phyloP scores from a whole-genome alignment of 495 filamentous ascomycete species.

The Physcia stellaris region DNA sequence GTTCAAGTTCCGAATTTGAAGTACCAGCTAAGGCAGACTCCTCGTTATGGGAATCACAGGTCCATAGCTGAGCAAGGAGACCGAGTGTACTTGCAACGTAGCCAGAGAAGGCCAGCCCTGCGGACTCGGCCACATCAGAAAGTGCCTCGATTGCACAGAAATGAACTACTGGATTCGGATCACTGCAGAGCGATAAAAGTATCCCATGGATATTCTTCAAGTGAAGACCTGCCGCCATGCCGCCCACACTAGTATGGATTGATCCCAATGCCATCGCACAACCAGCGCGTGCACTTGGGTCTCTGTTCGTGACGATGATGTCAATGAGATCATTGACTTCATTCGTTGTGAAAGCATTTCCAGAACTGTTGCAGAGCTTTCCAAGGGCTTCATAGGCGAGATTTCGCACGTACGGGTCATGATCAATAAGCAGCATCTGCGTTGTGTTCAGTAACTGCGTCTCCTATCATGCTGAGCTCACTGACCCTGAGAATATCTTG shows the following conservation, averaged over 20 bases:
- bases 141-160: slow-evolving; percentile 90
- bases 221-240: slow-evolving; percentile 97
- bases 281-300: slow-evolving; percentile 83
- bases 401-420: slow-evolving; percentile 72
- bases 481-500: slow-evolving; percentile 65
- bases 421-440: slow-evolving; percentile 60
- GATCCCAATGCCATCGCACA: slow-evolving; percentile 87
- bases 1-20: slow-evolving; percentile 77
- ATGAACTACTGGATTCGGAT: slow-evolving; percentile 92
- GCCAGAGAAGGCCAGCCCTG: slow-evolving; percentile 79
- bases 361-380: slow-evolving; percentile 74
- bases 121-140: slow-evolving; percentile 77
- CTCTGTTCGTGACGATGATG: slow-evolving; percentile 81
- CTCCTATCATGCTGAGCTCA: not conserved
- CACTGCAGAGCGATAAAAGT: slow-evolving; percentile 86
- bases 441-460: not conserved
- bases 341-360: slow-evolving; percentile 74
- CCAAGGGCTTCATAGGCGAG: slow-evolving; percentile 82
- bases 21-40: slow-evolving; percentile 64
- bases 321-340: slow-evolving; percentile 89
- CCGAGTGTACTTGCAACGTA: slow-evolving; percentile 84
- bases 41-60: slow-evolving; percentile 77
- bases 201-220: slow-evolving; percentile 92
- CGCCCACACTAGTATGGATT: slow-evolving; percentile 89
- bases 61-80: slow-evolving; percentile 85